Evolutionary conservation across 441 rosid genomes (phyloP).

Genomic region (Populus hybrid): DNA sequence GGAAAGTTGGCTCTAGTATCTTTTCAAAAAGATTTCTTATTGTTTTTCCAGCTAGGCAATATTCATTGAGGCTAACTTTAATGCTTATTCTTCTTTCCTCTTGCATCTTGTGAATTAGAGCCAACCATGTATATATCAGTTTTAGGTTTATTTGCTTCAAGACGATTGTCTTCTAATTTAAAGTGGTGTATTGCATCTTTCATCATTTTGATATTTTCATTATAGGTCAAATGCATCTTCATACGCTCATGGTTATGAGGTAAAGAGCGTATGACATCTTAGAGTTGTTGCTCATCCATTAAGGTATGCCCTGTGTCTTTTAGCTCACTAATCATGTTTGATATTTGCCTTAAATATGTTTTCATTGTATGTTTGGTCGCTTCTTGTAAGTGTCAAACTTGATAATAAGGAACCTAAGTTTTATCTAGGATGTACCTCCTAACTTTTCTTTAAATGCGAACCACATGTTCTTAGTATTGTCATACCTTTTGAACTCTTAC

Average conservation of each 20-base stretch:
- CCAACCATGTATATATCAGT: not conserved
- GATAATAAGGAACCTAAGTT: not conserved
- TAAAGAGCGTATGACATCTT: not conserved
- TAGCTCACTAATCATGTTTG: not conserved
- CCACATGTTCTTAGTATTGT: not conserved
- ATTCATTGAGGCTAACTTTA: not conserved
- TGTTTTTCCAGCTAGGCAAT: no score
- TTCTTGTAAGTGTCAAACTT: slow-evolving; percentile 5
- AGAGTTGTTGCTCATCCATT: not conserved
- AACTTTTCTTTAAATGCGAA: not conserved
- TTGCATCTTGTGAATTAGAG: not conserved
- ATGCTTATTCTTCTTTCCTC: not conserved
- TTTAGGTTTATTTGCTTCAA: not conserved
- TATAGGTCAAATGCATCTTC: not conserved
- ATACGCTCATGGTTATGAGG: not conserved
- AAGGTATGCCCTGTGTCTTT: not conserved
- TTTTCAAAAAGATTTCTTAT: no score
- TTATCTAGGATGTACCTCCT: not conserved
- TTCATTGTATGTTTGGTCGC: not conserved
- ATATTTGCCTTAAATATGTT: not conserved
- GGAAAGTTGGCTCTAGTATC: no score
- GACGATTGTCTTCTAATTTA: not conserved
- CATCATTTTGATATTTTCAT: not conserved
- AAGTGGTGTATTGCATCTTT: not conserved
- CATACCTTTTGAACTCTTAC: not conserved